phyloP scores from a whole-genome alignment of 1,284 basidiomycete species.

The Takashimella koratensis region DNA sequence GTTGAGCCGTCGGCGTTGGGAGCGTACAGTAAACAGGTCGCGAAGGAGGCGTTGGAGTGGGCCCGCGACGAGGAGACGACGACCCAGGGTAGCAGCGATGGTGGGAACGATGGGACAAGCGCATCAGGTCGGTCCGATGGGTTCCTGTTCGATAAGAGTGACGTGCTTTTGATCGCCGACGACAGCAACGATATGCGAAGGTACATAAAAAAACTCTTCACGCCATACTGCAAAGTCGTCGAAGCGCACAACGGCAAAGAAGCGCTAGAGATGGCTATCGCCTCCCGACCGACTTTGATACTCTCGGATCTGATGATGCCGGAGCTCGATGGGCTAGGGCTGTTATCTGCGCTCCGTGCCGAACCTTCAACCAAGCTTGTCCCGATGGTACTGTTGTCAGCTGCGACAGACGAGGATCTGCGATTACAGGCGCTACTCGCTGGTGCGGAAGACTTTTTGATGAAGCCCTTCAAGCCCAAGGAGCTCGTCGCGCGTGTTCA shows the following conservation, averaged over 20 bases:
- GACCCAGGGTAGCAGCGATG: background rate
- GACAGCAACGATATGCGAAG: conserved; percentile 28
- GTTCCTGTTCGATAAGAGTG: conserved; percentile 24
- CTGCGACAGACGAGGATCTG: conserved; percentile 17
- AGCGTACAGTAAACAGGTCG: conserved; percentile 3
- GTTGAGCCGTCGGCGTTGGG: background rate
- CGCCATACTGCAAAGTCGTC: conserved; percentile 36
- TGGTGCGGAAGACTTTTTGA: conserved; percentile 43
- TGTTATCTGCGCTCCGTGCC: conserved; percentile 10
- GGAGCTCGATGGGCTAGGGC: conserved; percentile 16
- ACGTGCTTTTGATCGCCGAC: conserved; percentile 29
- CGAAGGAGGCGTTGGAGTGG: conserved; percentile 14
- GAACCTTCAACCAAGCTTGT: conserved; percentile 6
- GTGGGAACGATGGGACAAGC: background rate
- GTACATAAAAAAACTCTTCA: conserved; percentile 28
- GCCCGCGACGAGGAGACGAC: background rate
- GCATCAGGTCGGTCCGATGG: conserved; percentile 3
- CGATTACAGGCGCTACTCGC: conserved; percentile 29
- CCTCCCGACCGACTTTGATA: conserved; percentile 20
- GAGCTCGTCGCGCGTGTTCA: conserved; percentile 46
- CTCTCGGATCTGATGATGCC: conserved; percentile 38
- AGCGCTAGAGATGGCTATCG: conserved; percentile 31
- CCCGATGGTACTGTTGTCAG: conserved; percentile 19
- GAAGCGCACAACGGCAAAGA: conserved; percentile 39
- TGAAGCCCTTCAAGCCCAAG: conserved; percentile 31